Percentiles rank a stretch among this genome's conserved stretches.
Conservation (phyloP, 371 early-diverging fungal genomes). For the Smittium culicis region DNA sequence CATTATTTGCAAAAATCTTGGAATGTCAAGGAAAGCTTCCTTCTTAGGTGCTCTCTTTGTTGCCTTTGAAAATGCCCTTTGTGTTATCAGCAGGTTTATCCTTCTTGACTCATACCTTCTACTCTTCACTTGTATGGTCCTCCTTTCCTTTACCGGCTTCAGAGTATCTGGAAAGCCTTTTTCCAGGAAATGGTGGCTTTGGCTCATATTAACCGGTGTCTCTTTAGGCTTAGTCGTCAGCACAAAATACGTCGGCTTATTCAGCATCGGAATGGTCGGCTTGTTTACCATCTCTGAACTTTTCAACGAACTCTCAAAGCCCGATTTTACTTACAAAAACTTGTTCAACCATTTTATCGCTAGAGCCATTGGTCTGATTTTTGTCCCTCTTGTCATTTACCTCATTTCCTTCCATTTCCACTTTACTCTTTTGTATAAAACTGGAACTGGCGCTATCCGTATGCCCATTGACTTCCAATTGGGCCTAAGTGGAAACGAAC, state of each 20-base stretch:
- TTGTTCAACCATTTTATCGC: constrained; percentile 55
- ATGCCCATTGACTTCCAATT: constrained; percentile 98
- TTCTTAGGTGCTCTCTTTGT: constrained; percentile 66
- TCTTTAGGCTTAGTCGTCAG: constrained; percentile 84
- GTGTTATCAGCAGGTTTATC: constrained; percentile 90
- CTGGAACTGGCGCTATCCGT: constrained; percentile 90
- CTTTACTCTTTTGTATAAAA: constrained; percentile 70
- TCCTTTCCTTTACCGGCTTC: constrained; percentile 65
- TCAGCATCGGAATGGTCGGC: constrained; percentile 92
- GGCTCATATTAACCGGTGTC: constrained; percentile 76
- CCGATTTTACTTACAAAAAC: constrained; percentile 42
- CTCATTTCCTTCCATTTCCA: constrained; percentile 74
- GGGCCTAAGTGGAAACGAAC: constrained; percentile 56
- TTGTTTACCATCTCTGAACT: constrained; percentile 85
- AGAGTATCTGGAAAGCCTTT: constrained; percentile 63
- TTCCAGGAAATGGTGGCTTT: constrained; percentile 69
- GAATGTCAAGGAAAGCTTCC: constrained; percentile 49
- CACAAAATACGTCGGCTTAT: constrained; percentile 99
- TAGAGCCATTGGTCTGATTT: constrained; percentile 66
- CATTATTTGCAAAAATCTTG: constrained; percentile 70
- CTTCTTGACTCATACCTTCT: constrained; percentile 96
- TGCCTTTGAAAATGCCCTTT: constrained; percentile 70
- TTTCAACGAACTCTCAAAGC: constrained; percentile 64
- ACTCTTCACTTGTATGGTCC: constrained; percentile 73
- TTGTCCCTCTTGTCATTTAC: constrained; percentile 73